A percentile compares a stretch with the other conserved stretches of the same genome.
phyloP scores from a whole-genome alignment of 2,329 filamentous ascomycete genomes.

The Fusarium acutatum region DNA sequence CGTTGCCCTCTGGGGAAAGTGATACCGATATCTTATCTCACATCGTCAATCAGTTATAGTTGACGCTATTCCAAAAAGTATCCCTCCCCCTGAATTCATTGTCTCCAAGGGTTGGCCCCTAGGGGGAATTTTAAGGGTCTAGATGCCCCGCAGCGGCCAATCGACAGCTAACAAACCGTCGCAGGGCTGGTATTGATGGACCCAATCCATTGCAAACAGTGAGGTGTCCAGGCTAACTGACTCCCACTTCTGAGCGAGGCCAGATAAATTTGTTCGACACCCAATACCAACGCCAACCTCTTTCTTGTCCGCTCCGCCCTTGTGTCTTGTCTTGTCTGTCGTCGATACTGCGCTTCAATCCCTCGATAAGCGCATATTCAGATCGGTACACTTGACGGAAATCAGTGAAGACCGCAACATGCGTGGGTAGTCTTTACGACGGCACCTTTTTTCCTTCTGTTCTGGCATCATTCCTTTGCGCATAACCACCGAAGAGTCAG shows the following conservation, averaged over 20 bases:
- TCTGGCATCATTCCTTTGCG: slow-evolving; percentile 13
- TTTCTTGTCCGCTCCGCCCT: slow-evolving; percentile 14
- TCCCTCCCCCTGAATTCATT: slow-evolving; percentile 17
- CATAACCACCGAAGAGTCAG: slow-evolving; percentile 11
- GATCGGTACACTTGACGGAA: neutral
- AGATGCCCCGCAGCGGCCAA: slow-evolving; percentile 37
- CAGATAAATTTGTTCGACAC: slow-evolving; percentile 36
- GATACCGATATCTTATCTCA: neutral
- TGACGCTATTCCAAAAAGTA: neutral
- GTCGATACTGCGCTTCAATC: slow-evolving; percentile 2
- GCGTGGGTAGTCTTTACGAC: slow-evolving; percentile 33
- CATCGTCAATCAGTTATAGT: neutral
- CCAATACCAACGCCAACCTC: slow-evolving; percentile 14
- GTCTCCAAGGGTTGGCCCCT: neutral
- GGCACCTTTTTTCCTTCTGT: slow-evolving; percentile 2
- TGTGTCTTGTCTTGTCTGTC: neutral
- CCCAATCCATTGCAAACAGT: slow-evolving; percentile 21
- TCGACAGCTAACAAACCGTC: slow-evolving; percentile 36
- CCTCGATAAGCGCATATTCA: slow-evolving; percentile 5
- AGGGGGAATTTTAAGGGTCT: slow-evolving; percentile 27
- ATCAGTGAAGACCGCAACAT: slow-evolving; percentile 27
- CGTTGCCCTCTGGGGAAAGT: neutral
- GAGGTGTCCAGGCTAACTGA: neutral
- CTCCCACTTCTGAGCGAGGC: slow-evolving; percentile 12
- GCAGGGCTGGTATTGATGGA: slow-evolving; percentile 27